A percentile compares a stretch with the other conserved stretches of the same genome.
Conservation (phyloP, 768 basidiomycete species). For the Leccinellum albellum region DNA sequence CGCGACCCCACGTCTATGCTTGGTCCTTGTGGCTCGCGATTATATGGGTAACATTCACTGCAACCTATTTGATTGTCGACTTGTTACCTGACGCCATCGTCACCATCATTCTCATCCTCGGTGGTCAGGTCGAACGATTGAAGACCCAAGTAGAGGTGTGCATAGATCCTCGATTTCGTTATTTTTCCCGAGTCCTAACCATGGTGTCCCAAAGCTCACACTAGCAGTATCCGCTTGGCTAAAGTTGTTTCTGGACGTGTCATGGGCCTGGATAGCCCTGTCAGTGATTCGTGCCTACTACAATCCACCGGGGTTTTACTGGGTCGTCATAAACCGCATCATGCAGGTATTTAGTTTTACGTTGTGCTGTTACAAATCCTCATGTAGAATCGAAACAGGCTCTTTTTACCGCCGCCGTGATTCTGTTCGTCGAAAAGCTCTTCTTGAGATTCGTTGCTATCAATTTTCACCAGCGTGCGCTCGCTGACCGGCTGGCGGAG, state of each 20-base stretch:
- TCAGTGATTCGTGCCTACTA: constrained; percentile 57
- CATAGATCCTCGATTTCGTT: neutral
- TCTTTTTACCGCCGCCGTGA: constrained; percentile 40
- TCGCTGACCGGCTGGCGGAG: constrained; percentile 68
- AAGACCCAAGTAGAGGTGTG: constrained; percentile 66
- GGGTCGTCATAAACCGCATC: constrained; percentile 64
- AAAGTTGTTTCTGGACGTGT: constrained; percentile 60
- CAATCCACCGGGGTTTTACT: constrained; percentile 61
- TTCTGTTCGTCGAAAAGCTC: constrained; percentile 52
- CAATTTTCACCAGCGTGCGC: constrained; percentile 73
- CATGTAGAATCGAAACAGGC: constrained; percentile 32
- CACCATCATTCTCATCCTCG: constrained; percentile 48
- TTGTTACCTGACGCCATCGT: constrained; percentile 55
- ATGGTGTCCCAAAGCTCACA: constrained; percentile 42
- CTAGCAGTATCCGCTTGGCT: constrained; percentile 70
- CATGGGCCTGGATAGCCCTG: constrained; percentile 73
- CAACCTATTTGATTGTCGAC: constrained; percentile 63
- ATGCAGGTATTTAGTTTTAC: constrained; percentile 50
- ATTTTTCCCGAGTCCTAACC: neutral
- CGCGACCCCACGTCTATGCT: constrained; percentile 53
- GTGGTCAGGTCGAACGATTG: constrained; percentile 60
- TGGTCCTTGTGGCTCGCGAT: constrained; percentile 70
- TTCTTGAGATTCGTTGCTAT: constrained; percentile 76
- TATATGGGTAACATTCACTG: constrained; percentile 59
- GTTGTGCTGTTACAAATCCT: constrained; percentile 1